phyloP scores from a whole-genome alignment of 106 monocot species.

The Acorus gramineus region DNA sequence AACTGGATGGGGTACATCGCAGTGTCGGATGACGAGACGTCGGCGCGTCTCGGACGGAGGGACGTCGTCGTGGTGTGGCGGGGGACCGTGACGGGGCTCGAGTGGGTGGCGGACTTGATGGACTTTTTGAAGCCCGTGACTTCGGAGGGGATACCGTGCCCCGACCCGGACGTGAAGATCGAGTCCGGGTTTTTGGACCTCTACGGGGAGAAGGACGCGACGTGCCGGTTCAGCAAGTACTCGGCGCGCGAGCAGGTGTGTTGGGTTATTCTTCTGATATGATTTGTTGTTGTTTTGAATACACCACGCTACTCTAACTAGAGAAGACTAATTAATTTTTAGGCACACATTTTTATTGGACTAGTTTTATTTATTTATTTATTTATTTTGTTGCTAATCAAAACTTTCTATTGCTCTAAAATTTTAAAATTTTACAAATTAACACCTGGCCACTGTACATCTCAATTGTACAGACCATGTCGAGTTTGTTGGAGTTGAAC shows the following conservation, averaged over 20 bases:
- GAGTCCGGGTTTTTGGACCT: not conserved
- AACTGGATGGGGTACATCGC: slow-evolving; percentile 42
- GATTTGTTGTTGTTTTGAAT: too few relatives aligned
- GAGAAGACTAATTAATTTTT: too few relatives aligned
- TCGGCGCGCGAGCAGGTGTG: not conserved
- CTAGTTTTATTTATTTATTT: too few relatives aligned
- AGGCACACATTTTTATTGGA: too few relatives aligned
- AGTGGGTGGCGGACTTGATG: slow-evolving; percentile 13
- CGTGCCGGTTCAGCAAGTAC: not conserved
- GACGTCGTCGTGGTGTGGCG: slow-evolving; percentile 22
- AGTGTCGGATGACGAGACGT: slow-evolving; percentile 12
- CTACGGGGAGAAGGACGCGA: not conserved
- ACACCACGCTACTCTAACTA: too few relatives aligned
- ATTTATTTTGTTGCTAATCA: too few relatives aligned
- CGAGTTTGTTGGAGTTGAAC: too few relatives aligned
- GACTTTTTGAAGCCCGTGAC: not conserved
- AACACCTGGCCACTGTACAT: too few relatives aligned
- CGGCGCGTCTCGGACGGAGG: slow-evolving; percentile 9
- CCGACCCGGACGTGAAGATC: not conserved
- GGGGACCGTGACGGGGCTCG: slow-evolving; percentile 15
- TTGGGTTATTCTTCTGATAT: too few relatives aligned
- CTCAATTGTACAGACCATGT: too few relatives aligned
- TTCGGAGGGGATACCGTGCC: not conserved
- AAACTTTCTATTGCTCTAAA: too few relatives aligned
- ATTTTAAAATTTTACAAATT: too few relatives aligned